Percentiles rank a stretch among this genome's conserved stretches.
phyloP scores from a whole-genome alignment of 805 yeast species.

The Saturnispora kantuleensis region DNA sequence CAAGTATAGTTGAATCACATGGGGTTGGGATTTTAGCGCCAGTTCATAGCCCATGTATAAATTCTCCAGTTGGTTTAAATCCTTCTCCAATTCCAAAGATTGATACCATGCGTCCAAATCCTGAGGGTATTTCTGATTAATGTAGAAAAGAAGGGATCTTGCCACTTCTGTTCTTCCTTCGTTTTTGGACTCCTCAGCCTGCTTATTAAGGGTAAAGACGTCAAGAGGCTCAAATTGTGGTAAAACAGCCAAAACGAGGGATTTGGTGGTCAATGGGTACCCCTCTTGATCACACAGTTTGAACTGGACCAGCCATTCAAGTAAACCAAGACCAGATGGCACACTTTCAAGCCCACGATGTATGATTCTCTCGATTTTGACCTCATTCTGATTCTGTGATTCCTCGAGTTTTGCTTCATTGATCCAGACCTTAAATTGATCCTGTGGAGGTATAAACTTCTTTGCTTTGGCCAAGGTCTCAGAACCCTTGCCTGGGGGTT shows the following conservation, averaged over 20 bases:
- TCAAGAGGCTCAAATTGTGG: neutral
- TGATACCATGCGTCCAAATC: conserved; percentile 39
- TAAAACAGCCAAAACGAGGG: conserved; percentile 35
- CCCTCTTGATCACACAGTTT: conserved; percentile 36
- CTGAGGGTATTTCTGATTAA: conserved; percentile 38
- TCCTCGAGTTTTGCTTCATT: conserved; percentile 64
- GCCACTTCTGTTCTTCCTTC: conserved; percentile 29
- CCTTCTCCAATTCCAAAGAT: conserved; percentile 32
- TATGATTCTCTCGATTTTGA: conserved; percentile 39
- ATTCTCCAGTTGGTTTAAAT: conserved; percentile 17
- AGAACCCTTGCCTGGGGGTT: conserved; percentile 39
- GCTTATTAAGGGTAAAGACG: conserved; percentile 10
- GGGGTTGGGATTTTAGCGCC: conserved; percentile 43
- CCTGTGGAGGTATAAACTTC: conserved; percentile 33
- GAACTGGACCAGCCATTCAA: conserved; percentile 50
- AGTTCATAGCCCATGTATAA: conserved; percentile 40
- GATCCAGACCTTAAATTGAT: conserved; percentile 50
- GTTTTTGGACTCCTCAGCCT: conserved; percentile 26
- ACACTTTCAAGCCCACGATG: conserved; percentile 35
- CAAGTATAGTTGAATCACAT: conserved; percentile 42
- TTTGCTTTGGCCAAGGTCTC: conserved; percentile 51
- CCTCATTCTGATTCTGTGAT: conserved; percentile 31
- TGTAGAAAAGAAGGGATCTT: conserved; percentile 37
- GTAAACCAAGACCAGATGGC: too few relatives aligned
- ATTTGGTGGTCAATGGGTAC: conserved; percentile 38